phyloP scores from a whole-genome alignment of 768 basidiomycete species.

The Suillus spraguei region DNA sequence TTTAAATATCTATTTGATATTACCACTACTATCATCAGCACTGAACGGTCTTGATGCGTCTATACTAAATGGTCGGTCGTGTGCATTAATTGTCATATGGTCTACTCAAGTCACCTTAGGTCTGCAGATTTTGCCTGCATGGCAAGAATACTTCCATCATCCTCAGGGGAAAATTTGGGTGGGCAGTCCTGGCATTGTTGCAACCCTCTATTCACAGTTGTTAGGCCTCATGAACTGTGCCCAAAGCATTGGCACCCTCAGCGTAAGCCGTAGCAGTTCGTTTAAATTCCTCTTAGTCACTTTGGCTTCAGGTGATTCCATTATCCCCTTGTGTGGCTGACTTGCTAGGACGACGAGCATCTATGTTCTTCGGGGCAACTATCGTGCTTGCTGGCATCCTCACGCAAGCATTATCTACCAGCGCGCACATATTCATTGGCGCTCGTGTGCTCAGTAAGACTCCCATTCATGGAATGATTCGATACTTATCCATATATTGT shows the following conservation, averaged over 20 bases:
- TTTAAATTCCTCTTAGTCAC: neutral
- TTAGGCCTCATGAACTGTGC: constrained; percentile 69
- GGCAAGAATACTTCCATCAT: constrained; percentile 56
- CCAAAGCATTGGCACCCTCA: constrained; percentile 58
- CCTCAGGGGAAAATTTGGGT: constrained; percentile 59
- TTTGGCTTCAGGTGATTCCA: constrained; percentile 50
- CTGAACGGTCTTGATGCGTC: constrained; percentile 73
- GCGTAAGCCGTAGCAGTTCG: constrained; percentile 33
- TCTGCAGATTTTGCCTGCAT: constrained; percentile 66
- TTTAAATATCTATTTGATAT: constrained; percentile 58
- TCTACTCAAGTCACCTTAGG: constrained; percentile 44
- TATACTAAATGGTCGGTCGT: constrained; percentile 52
- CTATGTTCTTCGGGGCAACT: constrained; percentile 60
- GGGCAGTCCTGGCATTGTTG: constrained; percentile 1
- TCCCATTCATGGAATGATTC: neutral
- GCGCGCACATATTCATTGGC: constrained; percentile 54
- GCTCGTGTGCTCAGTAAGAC: constrained; percentile 46
- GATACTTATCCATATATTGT: neutral
- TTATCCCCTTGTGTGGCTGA: constrained; percentile 66
- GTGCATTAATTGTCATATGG: constrained; percentile 13
- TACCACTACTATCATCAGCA: constrained; percentile 66
- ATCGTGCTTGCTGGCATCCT: constrained; percentile 69
- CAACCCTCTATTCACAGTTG: constrained; percentile 1
- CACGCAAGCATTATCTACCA: constrained; percentile 50
- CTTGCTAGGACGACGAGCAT: constrained; percentile 57